Evolutionary conservation across 164 flowering plant species (phyloP), one percentile per base, ranked within the genome.

Genomic region (Akebia trifoliata): DNA sequence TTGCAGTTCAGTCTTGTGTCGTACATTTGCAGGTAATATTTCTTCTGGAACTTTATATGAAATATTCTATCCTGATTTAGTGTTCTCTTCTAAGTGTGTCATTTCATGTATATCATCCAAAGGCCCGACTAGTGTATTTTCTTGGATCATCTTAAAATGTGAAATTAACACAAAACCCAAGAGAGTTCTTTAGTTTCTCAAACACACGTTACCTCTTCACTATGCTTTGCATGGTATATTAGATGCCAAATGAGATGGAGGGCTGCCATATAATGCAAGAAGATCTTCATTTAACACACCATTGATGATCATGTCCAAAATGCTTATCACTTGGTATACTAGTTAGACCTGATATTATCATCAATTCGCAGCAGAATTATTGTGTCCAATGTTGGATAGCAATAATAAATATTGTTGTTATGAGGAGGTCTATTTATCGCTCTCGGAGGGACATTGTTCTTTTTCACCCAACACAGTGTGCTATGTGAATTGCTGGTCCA

Each of bases 1-100:
- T 86, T 43, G 99, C 97, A 45, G 80, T 94, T 64, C 99, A 94
- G 70, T 93, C 99, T 17, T 93, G 99, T 76, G 99, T 93, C 40
- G 99, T 93, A 63, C 99, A 93, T 82, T 78, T 93, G 78, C 99
- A 93, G 97, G 99, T 90, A 71, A 63, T 4, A 10, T 43, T 39
- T 57, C 12, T 50, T 50, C 37, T 2, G n/a, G n/a, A 50, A 14
- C 35, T 50, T 14, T 14, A 45, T 15, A 22, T 17, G 8, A 8
- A 18, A 50, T 8, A 31, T 50, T 2, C 24, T 50, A 17, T n/a
- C 29, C 8, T 30, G 36, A 17, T 50, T 50, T 48, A 48, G 14
- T 1, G 26, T 31, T 11, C 8, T 3, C 7, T 18, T 5, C 28
- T 48, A 24, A n/a, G n/a, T n/a, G 44, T n/a, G 20, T 37, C 40